Evolutionary conservation across 1,139 yeast genomes (phyloP).

Genomic region (Hemisphaericaspora xylofermentans): DNA sequence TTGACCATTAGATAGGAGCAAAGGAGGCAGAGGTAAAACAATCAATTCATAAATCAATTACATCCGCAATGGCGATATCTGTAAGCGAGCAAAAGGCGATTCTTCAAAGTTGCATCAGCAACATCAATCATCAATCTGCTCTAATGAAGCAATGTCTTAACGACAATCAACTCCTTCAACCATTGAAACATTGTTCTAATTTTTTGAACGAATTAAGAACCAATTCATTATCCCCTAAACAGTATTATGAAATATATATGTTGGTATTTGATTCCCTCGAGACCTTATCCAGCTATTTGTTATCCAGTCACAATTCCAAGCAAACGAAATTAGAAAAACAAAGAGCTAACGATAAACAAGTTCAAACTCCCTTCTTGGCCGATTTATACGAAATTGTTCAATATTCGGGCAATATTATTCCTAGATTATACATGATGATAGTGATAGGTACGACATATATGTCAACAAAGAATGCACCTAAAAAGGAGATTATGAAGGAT

Average conservation of each 20-base stretch:
- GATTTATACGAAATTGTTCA: slow-evolving; percentile 94
- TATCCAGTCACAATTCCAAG: slow-evolving; percentile 58
- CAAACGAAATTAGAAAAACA: slow-evolving; percentile 17
- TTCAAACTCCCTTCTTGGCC: slow-evolving; percentile 65
- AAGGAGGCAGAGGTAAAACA: no score
- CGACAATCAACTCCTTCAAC: slow-evolving; percentile 75
- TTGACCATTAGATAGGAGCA: no score
- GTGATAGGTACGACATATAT: slow-evolving; percentile 91
- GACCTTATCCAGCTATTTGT: slow-evolving; percentile 60
- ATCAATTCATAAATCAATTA: background rate
- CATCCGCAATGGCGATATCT: slow-evolving; percentile 9
- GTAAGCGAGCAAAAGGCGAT: slow-evolving; percentile 14
- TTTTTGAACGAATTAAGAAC: slow-evolving; percentile 82
- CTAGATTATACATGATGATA: slow-evolving; percentile 89
- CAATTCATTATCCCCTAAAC: slow-evolving; percentile 77
- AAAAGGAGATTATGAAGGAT: slow-evolving; percentile 85
- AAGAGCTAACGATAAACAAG: background rate
- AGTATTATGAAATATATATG: slow-evolving; percentile 89
- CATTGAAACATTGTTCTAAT: slow-evolving; percentile 83
- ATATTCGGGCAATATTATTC: slow-evolving; percentile 90
- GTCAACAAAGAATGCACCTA: slow-evolving; percentile 75
- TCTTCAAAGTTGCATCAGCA: slow-evolving; percentile 52
- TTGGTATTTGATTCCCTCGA: slow-evolving; percentile 83
- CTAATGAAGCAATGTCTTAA: slow-evolving; percentile 79
- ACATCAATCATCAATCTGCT: slow-evolving; percentile 68